phyloP scores from a whole-genome alignment of 2,329 filamentous ascomycete species.

The Colletotrichum plurivorum region DNA sequence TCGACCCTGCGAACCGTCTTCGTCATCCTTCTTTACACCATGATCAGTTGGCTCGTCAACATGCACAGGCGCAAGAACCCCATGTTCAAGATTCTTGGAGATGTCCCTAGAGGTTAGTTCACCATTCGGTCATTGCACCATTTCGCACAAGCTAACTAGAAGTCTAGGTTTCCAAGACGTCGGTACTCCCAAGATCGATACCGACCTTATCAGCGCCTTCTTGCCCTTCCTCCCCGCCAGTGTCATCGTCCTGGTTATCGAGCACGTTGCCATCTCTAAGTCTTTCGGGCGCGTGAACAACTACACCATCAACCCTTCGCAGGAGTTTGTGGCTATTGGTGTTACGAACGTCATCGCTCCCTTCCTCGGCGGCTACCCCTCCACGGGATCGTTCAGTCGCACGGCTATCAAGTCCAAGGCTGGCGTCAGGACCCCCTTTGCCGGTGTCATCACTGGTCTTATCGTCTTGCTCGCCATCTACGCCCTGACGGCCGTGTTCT shows the following conservation, averaged over 20 bases:
- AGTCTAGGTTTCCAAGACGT: constrained; percentile 81
- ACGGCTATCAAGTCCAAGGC: constrained; percentile 98
- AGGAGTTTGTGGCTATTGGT: constrained; percentile 95
- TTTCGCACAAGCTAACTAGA: constrained; percentile 11
- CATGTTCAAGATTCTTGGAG: constrained; percentile 80
- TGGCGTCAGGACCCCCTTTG: constrained; percentile 91
- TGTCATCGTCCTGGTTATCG: constrained; percentile 94
- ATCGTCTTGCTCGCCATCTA: constrained; percentile 94
- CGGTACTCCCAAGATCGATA: constrained; percentile 78
- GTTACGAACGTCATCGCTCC: constrained; percentile 91
- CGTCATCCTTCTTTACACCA: constrained; percentile 90
- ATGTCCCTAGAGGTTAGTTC: constrained; percentile 79
- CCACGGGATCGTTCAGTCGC: constrained; percentile 94
- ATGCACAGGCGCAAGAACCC: constrained; percentile 74
- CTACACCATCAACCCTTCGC: constrained; percentile 94
- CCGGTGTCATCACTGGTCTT: constrained; percentile 87
- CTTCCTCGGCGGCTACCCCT: constrained; percentile 92
- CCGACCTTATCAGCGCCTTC: constrained; percentile 77
- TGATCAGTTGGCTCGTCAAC: constrained; percentile 91
- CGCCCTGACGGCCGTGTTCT: constrained; percentile 89
- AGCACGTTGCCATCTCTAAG: constrained; percentile 97
- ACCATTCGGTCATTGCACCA: too few relatives aligned
- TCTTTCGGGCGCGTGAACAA: constrained; percentile 97
- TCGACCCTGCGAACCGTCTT: constrained; percentile 92
- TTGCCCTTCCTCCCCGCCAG: constrained; percentile 82